A percentile compares a stretch with the other conserved stretches of the same genome.
Evolutionary conservation across 495 filamentous ascomycete genomes (phyloP).

Genomic region (Penicillium manginii): DNA sequence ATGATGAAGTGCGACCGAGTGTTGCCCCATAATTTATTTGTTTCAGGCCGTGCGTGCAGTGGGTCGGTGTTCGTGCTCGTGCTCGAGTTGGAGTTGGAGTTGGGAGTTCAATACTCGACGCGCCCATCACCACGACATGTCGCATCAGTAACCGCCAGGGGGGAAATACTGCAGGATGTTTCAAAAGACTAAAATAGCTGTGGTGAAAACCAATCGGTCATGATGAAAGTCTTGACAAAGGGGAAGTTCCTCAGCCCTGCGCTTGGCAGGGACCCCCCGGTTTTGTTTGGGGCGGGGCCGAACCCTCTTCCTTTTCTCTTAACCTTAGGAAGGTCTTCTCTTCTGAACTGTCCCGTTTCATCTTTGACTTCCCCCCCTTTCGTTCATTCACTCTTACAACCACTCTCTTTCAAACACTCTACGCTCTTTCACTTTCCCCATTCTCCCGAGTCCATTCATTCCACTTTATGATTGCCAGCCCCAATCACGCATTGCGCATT

Average conservation of each 20-base stretch:
- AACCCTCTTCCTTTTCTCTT: too few relatives aligned
- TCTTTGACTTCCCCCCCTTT: constrained; percentile 15
- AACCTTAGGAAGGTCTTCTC: too few relatives aligned
- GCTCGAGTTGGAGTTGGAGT: too few relatives aligned
- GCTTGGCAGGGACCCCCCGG: too few relatives aligned
- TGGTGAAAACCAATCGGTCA: background rate
- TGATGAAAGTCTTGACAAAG: background rate
- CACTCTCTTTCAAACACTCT: constrained; percentile 6
- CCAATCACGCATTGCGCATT: constrained; percentile 19
- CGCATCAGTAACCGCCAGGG: background rate
- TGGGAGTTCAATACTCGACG: too few relatives aligned
- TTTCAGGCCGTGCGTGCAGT: background rate
- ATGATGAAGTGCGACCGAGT: background rate
- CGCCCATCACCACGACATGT: background rate
- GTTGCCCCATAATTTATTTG: constrained; percentile 1
- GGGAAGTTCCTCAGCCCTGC: constrained; percentile 20
- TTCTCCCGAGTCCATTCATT: constrained; percentile 17
- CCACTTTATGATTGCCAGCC: constrained; percentile 8
- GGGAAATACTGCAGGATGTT: too few relatives aligned
- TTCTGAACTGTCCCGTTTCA: too few relatives aligned
- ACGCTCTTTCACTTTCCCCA: background rate
- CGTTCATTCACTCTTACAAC: constrained; percentile 1
- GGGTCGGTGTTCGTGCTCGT: background rate
- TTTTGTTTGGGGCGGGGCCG: too few relatives aligned
- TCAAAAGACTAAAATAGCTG: background rate